phyloP scores from a whole-genome alignment of 805 yeast genomes.

The Clavispora vitiphila region DNA sequence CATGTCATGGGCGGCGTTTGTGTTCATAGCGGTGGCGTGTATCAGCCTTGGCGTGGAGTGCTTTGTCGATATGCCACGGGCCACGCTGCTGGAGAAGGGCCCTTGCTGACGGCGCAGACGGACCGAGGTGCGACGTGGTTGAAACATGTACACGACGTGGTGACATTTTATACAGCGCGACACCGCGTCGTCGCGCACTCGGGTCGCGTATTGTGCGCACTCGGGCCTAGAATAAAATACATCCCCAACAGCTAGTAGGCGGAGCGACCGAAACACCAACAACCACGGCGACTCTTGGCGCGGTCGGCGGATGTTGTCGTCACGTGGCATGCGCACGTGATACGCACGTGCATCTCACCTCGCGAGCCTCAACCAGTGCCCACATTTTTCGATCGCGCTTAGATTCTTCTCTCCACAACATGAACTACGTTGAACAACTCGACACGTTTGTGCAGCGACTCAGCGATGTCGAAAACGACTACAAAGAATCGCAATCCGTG shows the following conservation, averaged over 20 bases:
- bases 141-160: too few relatives aligned
- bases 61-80: not conserved
- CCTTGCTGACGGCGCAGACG: not conserved
- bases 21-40: conserved; percentile 40
- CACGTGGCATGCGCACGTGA: conserved; percentile 16
- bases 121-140: too few relatives aligned
- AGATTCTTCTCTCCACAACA: conserved; percentile 1
- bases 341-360: conserved; percentile 18
- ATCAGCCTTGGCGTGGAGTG: conserved; percentile 5
- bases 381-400: conserved; percentile 2
- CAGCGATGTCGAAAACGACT: conserved; percentile 49
- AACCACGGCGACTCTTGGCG: too few relatives aligned
- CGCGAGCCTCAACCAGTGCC: conserved; percentile 1
- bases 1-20: conserved; percentile 58
- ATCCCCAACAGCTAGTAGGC: too few relatives aligned
- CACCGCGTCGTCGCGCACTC: too few relatives aligned
- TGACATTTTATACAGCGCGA: too few relatives aligned
- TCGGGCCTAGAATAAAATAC: too few relatives aligned
- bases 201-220: too few relatives aligned
- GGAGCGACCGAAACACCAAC: too few relatives aligned
- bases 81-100: not conserved
- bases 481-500: conserved; percentile 57
- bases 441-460: conserved; percentile 66
- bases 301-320: too few relatives aligned
- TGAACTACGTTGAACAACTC: conserved; percentile 52